Percentiles rank a stretch among this genome's conserved stretches.
These are phyloP conservation scores for Teratosphaeria gauchensis DNA, from an alignment of 2,329 filamentous ascomycete genomes.

Conservation along the genomic window DNA sequence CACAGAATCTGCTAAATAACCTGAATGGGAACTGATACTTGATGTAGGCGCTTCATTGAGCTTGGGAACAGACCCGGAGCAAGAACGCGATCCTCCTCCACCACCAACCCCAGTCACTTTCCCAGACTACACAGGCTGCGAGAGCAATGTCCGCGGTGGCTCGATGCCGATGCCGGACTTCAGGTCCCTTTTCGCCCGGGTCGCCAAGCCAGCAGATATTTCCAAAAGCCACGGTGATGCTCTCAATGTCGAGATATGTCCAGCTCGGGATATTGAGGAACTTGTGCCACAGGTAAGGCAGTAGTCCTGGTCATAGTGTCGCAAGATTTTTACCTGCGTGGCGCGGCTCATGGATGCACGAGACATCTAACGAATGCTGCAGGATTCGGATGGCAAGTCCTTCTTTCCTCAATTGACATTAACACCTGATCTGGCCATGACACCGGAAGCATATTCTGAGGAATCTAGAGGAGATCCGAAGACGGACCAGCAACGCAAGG, in stretches of 20 bases:
- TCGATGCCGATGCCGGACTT: conserved; percentile 28
- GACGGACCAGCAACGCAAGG: conserved; percentile 8
- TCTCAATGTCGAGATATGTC: conserved; percentile 34
- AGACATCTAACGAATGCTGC: background rate
- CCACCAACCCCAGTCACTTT: conserved; percentile 18
- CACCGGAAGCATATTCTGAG: conserved; percentile 10
- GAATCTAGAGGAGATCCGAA: conserved; percentile 2
- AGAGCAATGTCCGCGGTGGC: conserved; percentile 9
- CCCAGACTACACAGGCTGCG: conserved; percentile 8
- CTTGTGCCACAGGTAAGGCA: conserved; percentile 23
- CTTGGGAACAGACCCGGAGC: conserved; percentile 12
- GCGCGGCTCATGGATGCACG: background rate
- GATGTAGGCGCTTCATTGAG: conserved; percentile 3
- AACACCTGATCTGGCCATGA: conserved; percentile 21
- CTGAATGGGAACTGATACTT: background rate
- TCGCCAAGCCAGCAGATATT: conserved; percentile 35
- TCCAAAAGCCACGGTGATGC: conserved; percentile 29
- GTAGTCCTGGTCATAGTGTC: too few relatives aligned
- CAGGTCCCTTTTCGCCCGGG: conserved; percentile 32
- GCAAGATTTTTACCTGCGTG: too few relatives aligned
- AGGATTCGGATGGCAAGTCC: conserved; percentile 22
- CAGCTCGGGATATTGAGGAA: conserved; percentile 30
- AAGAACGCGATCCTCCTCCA: conserved; percentile 21
- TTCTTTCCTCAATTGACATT: conserved; percentile 27
- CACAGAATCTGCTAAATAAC: background rate